Percentiles rank a stretch among this genome's conserved stretches.
Conservation (phyloP, 176 grass and related monocot genomes). For the Hordeum marinum region DNA sequence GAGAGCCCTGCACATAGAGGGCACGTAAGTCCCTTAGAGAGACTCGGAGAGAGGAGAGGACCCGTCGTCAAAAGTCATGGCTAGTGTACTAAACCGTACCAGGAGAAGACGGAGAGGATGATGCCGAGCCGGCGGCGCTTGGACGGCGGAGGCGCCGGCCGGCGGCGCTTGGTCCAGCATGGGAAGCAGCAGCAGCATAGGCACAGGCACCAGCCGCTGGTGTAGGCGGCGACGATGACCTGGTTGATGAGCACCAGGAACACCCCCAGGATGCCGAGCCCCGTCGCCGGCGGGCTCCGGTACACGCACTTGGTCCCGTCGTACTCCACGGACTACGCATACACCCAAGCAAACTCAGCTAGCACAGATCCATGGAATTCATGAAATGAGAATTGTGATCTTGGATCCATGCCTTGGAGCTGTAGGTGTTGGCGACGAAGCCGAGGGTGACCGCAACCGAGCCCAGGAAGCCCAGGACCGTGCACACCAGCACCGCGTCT, state of each 20-base stretch:
- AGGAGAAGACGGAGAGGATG: not conserved
- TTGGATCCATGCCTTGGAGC: not conserved
- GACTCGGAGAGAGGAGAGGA: no score
- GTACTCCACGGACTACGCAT: not conserved
- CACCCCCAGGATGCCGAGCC: not conserved
- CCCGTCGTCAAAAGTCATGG: no score
- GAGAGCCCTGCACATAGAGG: not conserved
- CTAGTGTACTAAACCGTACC: not conserved
- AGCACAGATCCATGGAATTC: not conserved
- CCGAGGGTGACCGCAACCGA: not conserved
- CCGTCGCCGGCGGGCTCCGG: not conserved
- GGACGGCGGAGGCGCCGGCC: not conserved
- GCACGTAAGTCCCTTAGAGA: no score
- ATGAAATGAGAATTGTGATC: not conserved
- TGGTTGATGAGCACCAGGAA: not conserved
- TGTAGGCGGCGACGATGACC: not conserved
- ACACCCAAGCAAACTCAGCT: not conserved
- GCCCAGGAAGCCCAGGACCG: not conserved
- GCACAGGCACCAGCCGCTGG: not conserved
- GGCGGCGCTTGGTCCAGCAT: slow-evolving; percentile 6
- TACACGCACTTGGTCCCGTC: not conserved
- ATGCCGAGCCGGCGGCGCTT: not conserved
- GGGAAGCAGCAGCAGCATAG: not conserved
- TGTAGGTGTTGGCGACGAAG: not conserved
- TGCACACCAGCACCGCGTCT: not conserved